Evolutionary conservation across 2,329 filamentous ascomycete genomes (phyloP), one percentile per base, ranked within the genome.

Genomic region (Colletotrichum noveboracense): DNA sequence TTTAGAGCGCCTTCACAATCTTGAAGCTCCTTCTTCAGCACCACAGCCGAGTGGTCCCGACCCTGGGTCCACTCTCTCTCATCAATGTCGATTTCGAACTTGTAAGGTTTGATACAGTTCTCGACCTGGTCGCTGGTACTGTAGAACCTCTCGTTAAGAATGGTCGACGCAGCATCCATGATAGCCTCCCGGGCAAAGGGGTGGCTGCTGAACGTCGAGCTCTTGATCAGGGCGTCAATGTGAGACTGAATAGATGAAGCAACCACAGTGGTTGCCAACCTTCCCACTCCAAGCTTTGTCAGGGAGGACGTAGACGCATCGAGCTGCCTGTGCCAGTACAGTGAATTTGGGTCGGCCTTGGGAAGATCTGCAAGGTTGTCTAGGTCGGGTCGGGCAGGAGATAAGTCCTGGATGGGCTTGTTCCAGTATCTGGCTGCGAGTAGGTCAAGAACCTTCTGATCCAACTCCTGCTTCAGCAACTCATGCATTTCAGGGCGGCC

Each of bases 31-130:
- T 94, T 93, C 84, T 97, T 97, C n/a, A 99, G 87, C 2, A 97
- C 93, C 10, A 88, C 90, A 52, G 92, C 90, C 2, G 96, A 93
- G 79, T 97, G 97, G 61, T 98, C 96, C 67, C 96, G 90, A 1
- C 96, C 96, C 76, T 94, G 92, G 5, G 89, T 84, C 97, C 97
- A 99, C 83, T 99, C 97, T 9, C 92, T 89, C 52, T 96, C 94
- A 81, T 98, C 95, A 60, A 99, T 93, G 80, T 99, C 97, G 74
- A 99, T 98, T 77, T 98, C 96, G 79, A 96, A 98, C 83, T 99
- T 99, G 88, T 96, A 99, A 0, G 97, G 97, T 85, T 99, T 99
- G 85, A 99, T 97, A 83, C 96, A 99, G 82, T 98, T 98, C 84
- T 99, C 97, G 1, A 99, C 95, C 85, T 98, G 97, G 81, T 99